Evolutionary conservation across 2,329 filamentous ascomycete genomes (phyloP), one percentile per base, ranked within the genome.

Genomic region (Sarocladium kiliense): DNA sequence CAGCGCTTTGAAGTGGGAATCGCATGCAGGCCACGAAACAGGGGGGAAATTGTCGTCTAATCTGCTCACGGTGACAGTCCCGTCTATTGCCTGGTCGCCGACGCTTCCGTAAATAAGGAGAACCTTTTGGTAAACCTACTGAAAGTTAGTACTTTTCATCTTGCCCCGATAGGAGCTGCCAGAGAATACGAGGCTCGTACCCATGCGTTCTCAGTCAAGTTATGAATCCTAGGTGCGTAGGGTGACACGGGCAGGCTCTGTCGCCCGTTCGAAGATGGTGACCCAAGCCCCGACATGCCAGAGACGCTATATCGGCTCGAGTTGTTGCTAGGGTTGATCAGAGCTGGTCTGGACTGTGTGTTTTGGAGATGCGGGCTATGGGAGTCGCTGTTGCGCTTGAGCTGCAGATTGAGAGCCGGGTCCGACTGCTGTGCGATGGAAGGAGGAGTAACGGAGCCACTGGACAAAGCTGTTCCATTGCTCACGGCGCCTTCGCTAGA

Each of bases 1-100:
- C 27, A 97, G 77, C 4, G 88, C 88, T 73, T 97, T 97, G 79
- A 97, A 97, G 68, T 92, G 86, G 2, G 89, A 95, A 59, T 91
- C 87, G 66, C 79, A 87, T 11, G 97, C 93, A 1, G 92, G 93
- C 92, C 93, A 97, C 61, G 78, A 80, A 12, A 85, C 88, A 0
- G 89, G 76, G 6, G 93, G 92, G 67, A 97, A 96, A 58, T 76
- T 84, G 68, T 96, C 91, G 69, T 96, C 89, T 62, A 91, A 82
- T 64, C 94, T 88, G 64, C 81, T 87, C 58, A 97, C 81, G 2
- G 86, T 91, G 53, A 97, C 65, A 27, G 75, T 87, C 61, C 94
- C 94, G 66, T 96, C 91, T 58, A 95, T 71, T n/a, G 78, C 74
- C 25, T 84, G 76, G 60, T 96, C 89, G 57, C 88, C 91, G 61